Evolutionary conservation across 805 yeast species (phyloP), one percentile per base, ranked within the genome.

Genomic region (Barnettozyma vustinii): DNA sequence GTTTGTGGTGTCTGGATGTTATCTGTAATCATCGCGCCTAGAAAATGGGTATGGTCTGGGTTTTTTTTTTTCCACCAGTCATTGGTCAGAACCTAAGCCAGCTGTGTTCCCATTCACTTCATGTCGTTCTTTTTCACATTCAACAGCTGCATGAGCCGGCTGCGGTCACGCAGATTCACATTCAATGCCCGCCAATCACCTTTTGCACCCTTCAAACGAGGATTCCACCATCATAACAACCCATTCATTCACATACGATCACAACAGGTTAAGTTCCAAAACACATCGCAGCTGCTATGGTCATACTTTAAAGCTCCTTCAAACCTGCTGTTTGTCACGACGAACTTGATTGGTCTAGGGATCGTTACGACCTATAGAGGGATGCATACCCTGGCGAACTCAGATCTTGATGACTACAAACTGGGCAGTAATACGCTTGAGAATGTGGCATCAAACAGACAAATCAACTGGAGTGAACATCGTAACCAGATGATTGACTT

Each of bases 271-370:
- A 35, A 20, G 25, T 45, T 18, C 26, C 25, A 36, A 18, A 45
- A 37, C 44, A 26, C 55, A 19, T 18, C 50, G 1, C 56, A 52
- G 20, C 19, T 57, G 1, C 44, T 70, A 9, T 69, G 73, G 73
- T 56, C 64, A 2, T 70, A 70, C 55, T 65, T 67, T 47, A 68
- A 65, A 48, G 68, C 71, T 1, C 74, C 74, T 4, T 63, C 67
- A 0, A 70, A 70, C 53, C 49, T 68, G 3, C 49, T 68, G 56
- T 70, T 70, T 49, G 59, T 70, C 1, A 59, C 71, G 1, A 65
- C 71, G 1, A 70, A 70, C 46, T 39, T 70, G 0, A 52, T 68
- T 1, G 62, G 69, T 2, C 55, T 70, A 25, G 63, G 64, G 1
- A 69, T 70, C 6, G 50, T 68, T 5, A 63, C 63, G 6, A 57